These are phyloP conservation scores for Aureobasidium sp. DNA, from an alignment of 2,329 filamentous ascomycete genomes.

Conservation along the genomic window DNA sequence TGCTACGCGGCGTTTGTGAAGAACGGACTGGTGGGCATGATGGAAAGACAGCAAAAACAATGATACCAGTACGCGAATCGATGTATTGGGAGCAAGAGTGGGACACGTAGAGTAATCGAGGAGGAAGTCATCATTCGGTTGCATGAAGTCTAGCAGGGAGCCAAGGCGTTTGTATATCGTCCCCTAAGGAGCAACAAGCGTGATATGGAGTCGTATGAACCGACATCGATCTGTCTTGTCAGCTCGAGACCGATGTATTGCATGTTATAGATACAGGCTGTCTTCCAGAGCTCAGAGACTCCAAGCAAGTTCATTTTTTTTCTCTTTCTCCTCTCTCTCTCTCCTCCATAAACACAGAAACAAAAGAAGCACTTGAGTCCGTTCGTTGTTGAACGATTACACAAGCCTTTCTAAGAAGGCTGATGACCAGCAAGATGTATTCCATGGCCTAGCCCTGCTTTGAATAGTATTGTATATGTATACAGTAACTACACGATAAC, in stretches of 20 bases:
- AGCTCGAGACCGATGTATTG: not conserved
- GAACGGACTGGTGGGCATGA: not conserved
- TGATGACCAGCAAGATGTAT: too few relatives aligned
- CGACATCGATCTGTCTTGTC: not conserved
- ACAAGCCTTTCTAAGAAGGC: too few relatives aligned
- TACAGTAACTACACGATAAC: too few relatives aligned
- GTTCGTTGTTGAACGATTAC: too few relatives aligned
- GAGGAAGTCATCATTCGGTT: not conserved
- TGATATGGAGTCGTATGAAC: not conserved
- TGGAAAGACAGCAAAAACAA: not conserved
- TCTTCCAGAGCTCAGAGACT: not conserved
- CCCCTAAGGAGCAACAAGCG: not conserved
- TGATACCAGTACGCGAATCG: not conserved
- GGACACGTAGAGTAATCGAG: not conserved
- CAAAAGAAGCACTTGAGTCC: too few relatives aligned
- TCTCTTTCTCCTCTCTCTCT: not conserved
- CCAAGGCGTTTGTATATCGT: not conserved
- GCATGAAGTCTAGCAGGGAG: not conserved
- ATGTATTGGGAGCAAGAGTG: not conserved
- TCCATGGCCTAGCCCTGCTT: too few relatives aligned
- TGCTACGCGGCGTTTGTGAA: not conserved
- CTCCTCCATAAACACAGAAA: too few relatives aligned
- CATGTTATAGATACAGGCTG: not conserved
- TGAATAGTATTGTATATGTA: too few relatives aligned
- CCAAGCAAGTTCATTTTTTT: not conserved